phyloP scores from a whole-genome alignment of 1,139 yeast genomes.

The Zygoascus sp. region DNA sequence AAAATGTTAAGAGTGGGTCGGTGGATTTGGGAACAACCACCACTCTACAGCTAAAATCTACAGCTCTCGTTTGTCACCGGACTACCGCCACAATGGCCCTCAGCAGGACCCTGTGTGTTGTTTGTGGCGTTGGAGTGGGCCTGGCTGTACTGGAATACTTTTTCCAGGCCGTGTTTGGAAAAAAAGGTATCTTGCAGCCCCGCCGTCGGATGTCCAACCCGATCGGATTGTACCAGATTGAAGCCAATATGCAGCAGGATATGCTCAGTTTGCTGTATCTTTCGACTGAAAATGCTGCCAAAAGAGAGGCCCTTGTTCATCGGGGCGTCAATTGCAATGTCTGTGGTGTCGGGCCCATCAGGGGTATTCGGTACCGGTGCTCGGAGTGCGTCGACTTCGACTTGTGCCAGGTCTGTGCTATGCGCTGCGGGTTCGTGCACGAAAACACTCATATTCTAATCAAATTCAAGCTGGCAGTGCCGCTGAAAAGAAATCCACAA shows the following conservation, averaged over 20 bases:
- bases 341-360: conserved; percentile 32
- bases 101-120: not conserved
- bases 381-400: conserved; percentile 34
- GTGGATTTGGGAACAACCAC: not conserved
- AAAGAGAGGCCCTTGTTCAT: conserved; percentile 24
- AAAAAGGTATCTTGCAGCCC: not conserved
- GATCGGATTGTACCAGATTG: not conserved
- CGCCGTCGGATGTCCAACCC: not conserved
- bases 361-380: conserved; percentile 32
- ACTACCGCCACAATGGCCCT: not conserved
- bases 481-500: conserved; percentile 28
- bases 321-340: conserved; percentile 32
- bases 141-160: not conserved
- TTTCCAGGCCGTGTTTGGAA: not conserved
- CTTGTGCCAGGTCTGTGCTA: conserved; percentile 30
- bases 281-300: conserved; percentile 27
- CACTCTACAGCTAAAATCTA: too few species aligned
- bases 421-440: conserved; percentile 23
- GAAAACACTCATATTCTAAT: conserved; percentile 25
- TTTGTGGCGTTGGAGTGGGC: conserved; percentile 2
- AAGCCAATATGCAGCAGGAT: conserved; percentile 17
- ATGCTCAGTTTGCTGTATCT: conserved; percentile 24
- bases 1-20: not conserved
- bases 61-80: not conserved
- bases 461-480: conserved; percentile 30